Base-by-base conservation (phyloP, 176 grass and related monocot species). In the Thinopyrum elongatum region DNA sequence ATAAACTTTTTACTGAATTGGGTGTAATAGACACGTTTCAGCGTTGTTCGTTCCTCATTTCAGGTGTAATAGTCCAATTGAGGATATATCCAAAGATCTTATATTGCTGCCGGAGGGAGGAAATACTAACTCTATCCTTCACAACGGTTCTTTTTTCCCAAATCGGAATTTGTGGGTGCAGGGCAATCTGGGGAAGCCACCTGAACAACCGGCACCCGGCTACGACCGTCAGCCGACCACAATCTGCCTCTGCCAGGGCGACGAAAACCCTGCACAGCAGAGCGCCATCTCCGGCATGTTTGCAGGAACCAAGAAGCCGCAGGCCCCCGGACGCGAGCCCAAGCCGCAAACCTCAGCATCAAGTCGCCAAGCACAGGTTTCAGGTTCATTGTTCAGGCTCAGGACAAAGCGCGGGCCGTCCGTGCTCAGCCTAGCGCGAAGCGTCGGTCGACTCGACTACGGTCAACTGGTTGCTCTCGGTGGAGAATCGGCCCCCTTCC, bases 101-200 rank as follows among this genome's bases (percentile, higher is more conserved):
- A 19, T 51, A 7, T 51, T 51, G 17, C 16, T 51, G 47, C 5
- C 47, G 16, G 15, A 7, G 46, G 16, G 47, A 51, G 47, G 15
- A n/a, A 51, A 17, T 57, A 57, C 53, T 7, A 1, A 22, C 53
- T 57, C 0, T 1, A 57, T 22, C 17, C 19, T 55, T 21, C 6
- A 19, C 53, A 3, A 8, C 53, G 6, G 1, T 57, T 21, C n/a
- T n/a, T n/a, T n/a, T n/a, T n/a, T n/a, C n/a, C 7, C 53, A 22
- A 57, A 22, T 44, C n/a, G 44, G 38, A 12, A 13, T 11, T 44
- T 57, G 44, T 76, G n/a, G n/a, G 44, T 90, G 19, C 85, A 98
- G n/a, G 94, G 97, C 62, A 98, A 98, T 94, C 92, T 98, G 7
- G 94, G 93, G 78, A 94, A 95, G 62, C 97, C n/a, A 98, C 89